phyloP scores from a whole-genome alignment of 2,329 filamentous ascomycete species.

The Elsinoe fawcettii region DNA sequence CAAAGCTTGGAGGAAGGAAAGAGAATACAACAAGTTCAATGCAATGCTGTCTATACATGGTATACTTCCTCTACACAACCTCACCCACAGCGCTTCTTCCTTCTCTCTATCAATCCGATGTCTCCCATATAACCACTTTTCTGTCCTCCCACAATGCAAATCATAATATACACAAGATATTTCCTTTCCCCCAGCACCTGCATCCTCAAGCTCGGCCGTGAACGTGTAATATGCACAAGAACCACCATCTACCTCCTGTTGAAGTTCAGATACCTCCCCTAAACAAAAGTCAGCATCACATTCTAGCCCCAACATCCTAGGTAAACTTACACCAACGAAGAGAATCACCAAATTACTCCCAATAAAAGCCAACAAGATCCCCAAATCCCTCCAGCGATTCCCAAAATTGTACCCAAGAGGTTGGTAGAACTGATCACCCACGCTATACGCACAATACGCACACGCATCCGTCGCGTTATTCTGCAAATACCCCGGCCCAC shows the following conservation, averaged over 20 bases:
- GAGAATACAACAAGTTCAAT: no score
- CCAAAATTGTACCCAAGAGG: constrained; percentile 59
- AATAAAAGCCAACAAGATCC: constrained; percentile 69
- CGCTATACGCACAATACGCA: constrained; percentile 71
- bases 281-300: constrained; percentile 17
- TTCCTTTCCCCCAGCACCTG: not conserved
- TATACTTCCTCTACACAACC: no score
- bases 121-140: not conserved
- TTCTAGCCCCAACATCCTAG: not conserved
- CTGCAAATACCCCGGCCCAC: constrained; percentile 65
- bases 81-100: not conserved
- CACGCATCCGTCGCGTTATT: constrained; percentile 59
- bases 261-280: constrained; percentile 40
- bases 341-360: constrained; percentile 65
- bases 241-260: constrained; percentile 27
- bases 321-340: constrained; percentile 48
- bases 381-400: constrained; percentile 72
- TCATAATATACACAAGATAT: not conserved
- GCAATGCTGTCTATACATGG: no score
- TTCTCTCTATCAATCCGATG: not conserved
- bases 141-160: not conserved
- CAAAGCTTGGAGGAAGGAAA: no score
- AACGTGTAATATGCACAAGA: constrained; percentile 1
- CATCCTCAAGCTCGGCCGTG: not conserved
- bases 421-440: constrained; percentile 73